These are phyloP conservation scores for Sporodiniella umbellata DNA, from an alignment of 371 early-diverging fungal genomes.

Conservation along the genomic window DNA sequence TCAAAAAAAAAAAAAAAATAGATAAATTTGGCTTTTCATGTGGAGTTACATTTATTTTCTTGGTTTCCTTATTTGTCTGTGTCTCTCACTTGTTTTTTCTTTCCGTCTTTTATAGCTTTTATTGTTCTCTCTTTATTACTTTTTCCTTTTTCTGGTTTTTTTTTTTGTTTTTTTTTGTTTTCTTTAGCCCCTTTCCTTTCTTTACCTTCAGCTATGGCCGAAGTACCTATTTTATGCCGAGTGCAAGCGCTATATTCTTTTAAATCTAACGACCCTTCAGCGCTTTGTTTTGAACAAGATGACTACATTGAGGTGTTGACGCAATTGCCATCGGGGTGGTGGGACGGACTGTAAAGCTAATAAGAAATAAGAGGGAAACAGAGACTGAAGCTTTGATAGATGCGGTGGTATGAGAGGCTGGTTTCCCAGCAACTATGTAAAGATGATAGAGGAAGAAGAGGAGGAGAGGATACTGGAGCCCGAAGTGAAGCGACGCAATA, in stretches of 20 bases:
- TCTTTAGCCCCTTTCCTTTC: too few relatives aligned
- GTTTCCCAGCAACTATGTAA: conserved; percentile 82
- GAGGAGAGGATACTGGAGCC: not conserved
- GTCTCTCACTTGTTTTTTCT: too few relatives aligned
- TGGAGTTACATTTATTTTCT: too few relatives aligned
- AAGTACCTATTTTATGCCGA: conserved; percentile 20
- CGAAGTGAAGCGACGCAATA: not conserved
- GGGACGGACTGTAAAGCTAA: conserved; percentile 74
- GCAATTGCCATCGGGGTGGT: conserved; percentile 84
- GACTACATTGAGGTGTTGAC: conserved; percentile 77
- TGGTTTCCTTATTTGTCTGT: too few relatives aligned
- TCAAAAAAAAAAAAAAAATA: too few relatives aligned
- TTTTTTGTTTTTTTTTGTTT: too few relatives aligned
- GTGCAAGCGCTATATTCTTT: conserved; percentile 74
- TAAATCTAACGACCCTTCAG: conserved; percentile 57
- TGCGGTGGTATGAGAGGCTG: conserved; percentile 61
- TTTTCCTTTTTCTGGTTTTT: too few relatives aligned
- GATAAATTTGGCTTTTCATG: too few relatives aligned
- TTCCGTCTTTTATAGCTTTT: too few relatives aligned
- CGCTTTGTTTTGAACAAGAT: conserved; percentile 68
- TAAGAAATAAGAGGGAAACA: too few relatives aligned
- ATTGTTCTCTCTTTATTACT: too few relatives aligned
- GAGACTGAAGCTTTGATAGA: too few relatives aligned
- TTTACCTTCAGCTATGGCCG: conserved; percentile 18
- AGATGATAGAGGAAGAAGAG: conserved; percentile 21